Conservation (phyloP, 805 yeast species). For the Zygosaccharomyces lentus region DNA sequence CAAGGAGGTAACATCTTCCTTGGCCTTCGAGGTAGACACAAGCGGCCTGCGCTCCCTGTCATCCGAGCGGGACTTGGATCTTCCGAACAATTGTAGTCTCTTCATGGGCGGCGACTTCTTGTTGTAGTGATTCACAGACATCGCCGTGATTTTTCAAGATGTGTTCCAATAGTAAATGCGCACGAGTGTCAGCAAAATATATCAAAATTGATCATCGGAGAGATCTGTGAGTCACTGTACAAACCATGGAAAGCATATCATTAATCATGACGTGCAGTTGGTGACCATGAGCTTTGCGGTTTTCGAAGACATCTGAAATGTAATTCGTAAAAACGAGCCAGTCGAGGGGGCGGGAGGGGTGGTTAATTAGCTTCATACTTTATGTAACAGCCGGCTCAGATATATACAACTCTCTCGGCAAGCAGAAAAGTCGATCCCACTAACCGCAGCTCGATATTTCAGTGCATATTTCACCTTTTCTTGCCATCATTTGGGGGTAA, state of each 20-base stretch:
- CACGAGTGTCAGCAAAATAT: neutral
- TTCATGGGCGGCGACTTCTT: conserved; percentile 13
- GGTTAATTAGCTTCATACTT: too few relatives aligned
- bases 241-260: too few relatives aligned
- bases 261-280: too few relatives aligned
- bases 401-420: too few relatives aligned
- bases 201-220: neutral
- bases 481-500: conserved; percentile 19
- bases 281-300: too few relatives aligned
- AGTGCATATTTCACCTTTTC: neutral
- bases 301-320: too few relatives aligned
- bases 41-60: neutral
- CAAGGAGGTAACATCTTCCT: neutral
- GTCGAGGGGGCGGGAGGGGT: too few relatives aligned
- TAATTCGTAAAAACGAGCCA: too few relatives aligned
- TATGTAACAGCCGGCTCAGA: too few relatives aligned
- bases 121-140: neutral
- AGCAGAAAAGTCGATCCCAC: too few relatives aligned
- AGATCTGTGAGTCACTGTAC: too few relatives aligned
- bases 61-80: conserved; percentile 19
- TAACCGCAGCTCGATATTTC: too few relatives aligned
- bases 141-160: neutral
- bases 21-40: neutral
- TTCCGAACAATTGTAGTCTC: conserved; percentile 23
- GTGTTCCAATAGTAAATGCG: neutral